Evolutionary conservation across 164 flowering plant species (phyloP).

Genomic region (Cinnamomum chago): DNA sequence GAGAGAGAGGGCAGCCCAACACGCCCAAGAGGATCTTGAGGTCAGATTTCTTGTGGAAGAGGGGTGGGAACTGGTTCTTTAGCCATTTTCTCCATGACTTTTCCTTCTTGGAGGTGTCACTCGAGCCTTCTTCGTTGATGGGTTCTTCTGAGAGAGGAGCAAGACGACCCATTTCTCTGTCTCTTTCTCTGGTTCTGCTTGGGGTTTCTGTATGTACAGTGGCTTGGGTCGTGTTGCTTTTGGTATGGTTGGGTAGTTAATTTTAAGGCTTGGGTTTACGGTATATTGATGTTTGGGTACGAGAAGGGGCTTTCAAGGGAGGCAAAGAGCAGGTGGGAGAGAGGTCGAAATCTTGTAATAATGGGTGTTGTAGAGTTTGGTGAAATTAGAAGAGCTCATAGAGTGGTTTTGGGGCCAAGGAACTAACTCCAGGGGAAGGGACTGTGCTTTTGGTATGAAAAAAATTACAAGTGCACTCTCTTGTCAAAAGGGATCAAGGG

Average conservation of each 20-base stretch:
- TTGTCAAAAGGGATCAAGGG: too few species aligned
- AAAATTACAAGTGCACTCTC: too few species aligned
- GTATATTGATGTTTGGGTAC: background rate
- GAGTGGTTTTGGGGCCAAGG: conserved; percentile 2
- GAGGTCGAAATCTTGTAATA: conserved; percentile 12
- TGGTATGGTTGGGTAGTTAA: background rate
- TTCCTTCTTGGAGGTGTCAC: conserved; percentile 26
- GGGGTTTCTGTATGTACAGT: background rate
- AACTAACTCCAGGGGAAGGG: background rate
- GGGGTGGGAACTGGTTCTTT: conserved; percentile 42
- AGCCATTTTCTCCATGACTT: conserved; percentile 60
- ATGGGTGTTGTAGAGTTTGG: conserved; percentile 3
- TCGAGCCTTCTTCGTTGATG: conserved; percentile 34
- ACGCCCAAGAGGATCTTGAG: conserved; percentile 65
- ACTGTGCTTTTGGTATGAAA: too few species aligned
- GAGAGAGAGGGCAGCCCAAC: conserved; percentile 78
- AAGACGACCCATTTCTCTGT: conserved; percentile 41
- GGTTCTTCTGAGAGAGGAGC: conserved; percentile 77
- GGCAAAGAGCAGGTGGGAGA: conserved; percentile 15
- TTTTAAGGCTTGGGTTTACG: background rate
- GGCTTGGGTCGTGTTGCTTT: background rate
- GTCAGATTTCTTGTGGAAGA: conserved; percentile 61
- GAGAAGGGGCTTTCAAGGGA: conserved; percentile 17
- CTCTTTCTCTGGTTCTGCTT: background rate
- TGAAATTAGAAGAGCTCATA: background rate